Evolutionary conservation across 164 flowering plant species (phyloP), one percentile per base, ranked within the genome.

Genomic region (Protea cynaroides): DNA sequence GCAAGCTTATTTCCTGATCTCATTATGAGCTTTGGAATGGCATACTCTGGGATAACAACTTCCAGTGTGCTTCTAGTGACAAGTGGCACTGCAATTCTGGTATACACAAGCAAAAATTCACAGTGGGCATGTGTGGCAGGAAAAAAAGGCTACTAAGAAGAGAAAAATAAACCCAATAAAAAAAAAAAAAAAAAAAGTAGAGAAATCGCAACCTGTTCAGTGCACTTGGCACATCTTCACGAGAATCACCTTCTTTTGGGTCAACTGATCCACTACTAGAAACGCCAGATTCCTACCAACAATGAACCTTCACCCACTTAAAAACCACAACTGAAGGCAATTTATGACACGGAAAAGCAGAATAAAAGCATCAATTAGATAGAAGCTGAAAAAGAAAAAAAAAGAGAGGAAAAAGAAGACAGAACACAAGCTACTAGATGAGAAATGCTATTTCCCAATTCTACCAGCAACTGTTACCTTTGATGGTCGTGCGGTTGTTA

Each of bases 31-130:
- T 89, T 86, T 23, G 94, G 67, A 51, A 83, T 81, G 47, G 94
- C 98, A 69, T 79, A 69, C 55, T 89, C 91, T 21, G 99, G 96
- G 73, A 95, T 79, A 58, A 87, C 82, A 62, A 95, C 95, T 83
- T 95, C 99, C 25, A 92, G 75, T 57, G 72, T 95, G 67, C 92
- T 95, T 77, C 89, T 84, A 37, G 97, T 92, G 61, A 90, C 97
- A 56, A 92, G 83, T 6, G 96, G 83, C 40, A 80, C 81, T 18
- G 84, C 61, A 1, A 79, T 75, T 75, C 97, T 95, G 64, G 55
- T 19, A 56, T 25, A 58, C 56, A 70, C n/a, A 50, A 40, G 62
- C 65, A 56, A 55, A 44, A 23, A 18, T 25, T 23, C n/a, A 65
- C 38, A 62, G 38, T 40, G 7, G 2, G 63, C 69, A 43, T 43